Base-by-base conservation (phyloP, 495 filamentous ascomycete genomes). In the Trichodelitschia bisporula region DNA sequence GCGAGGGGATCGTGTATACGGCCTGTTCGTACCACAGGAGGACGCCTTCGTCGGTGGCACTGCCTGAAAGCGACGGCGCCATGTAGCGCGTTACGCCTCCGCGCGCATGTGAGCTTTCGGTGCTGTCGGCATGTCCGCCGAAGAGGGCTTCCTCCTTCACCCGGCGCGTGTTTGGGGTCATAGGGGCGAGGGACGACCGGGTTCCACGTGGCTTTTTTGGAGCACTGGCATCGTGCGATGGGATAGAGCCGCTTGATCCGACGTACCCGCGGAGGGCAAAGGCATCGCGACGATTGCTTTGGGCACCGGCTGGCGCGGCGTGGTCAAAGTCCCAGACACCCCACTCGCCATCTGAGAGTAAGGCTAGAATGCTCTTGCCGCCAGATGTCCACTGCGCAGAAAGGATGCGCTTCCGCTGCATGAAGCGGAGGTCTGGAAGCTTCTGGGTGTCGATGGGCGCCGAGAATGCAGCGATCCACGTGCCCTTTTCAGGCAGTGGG, bases 321-420 rank as follows among this genome's bases (percentile, higher is more conserved):
- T 29, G 69, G 41, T 78, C 69, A 18, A 83, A 56, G 50, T 89
- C 78, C 82, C 84, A 93, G 17, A 95, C 66, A 3, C 78, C 83
- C 83, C 83, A 95, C 53, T 89, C 73, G 0, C 80, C 84, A 47
- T 91, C 79, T 3, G 62, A 63, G 9, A 84, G 59, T 4, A 95
- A 58, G 3, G 68, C 63, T 37, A 92, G 54, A 21, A 92, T 58
- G 9, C 72, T 73, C 25, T 62, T 68, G 21, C 82, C 83, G 26
- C 69, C 65, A n/a, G 72, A 56, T 4, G 79, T 66, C 84, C 84
- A 93, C 32, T 74, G 57, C 0, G 78, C 74, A 35, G 71, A 72
- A n/a, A 89, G 54, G 19, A 91, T 64, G 1, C 62, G 64, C 44
- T 90, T 93, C 19, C 83, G 65, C 14, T 35, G 21, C 4, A 41